A percentile compares a stretch with the other conserved stretches of the same genome.
These are phyloP conservation scores for Amanita molliuscula DNA, from an alignment of 768 basidiomycete genomes.

Conservation along the genomic window DNA sequence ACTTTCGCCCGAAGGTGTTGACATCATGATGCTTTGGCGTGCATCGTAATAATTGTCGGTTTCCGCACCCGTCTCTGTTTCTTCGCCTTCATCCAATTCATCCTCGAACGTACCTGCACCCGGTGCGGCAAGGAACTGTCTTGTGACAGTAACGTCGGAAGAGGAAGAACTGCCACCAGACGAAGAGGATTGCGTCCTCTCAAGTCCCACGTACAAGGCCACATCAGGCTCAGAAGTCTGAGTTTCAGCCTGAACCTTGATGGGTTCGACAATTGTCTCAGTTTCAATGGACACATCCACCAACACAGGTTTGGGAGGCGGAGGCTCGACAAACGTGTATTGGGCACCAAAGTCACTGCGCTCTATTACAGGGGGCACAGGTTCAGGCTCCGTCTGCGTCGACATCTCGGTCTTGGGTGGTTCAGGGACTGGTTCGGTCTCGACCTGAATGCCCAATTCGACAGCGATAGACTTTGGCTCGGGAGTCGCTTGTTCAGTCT, in stretches of 20 bases:
- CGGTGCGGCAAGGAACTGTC: conserved; percentile 22
- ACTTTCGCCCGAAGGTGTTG: conserved; percentile 50
- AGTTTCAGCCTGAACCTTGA: conserved; percentile 19
- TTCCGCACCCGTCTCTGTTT: conserved; percentile 51
- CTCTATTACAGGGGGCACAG: conserved; percentile 21
- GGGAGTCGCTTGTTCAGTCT: conserved; percentile 38
- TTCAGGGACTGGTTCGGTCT: conserved; percentile 17
- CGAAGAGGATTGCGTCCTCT: conserved; percentile 23
- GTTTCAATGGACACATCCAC: conserved; percentile 26
- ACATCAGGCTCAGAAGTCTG: conserved; percentile 22
- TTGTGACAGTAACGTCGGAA: conserved; percentile 32
- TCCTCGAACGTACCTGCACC: conserved; percentile 14
- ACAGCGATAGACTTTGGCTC: conserved; percentile 11
- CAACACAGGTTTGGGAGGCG: conserved; percentile 18
- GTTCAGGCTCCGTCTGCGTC: conserved; percentile 34
- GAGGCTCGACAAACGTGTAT: conserved; percentile 24
- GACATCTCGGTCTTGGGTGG: conserved; percentile 23
- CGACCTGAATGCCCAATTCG: conserved; percentile 33
- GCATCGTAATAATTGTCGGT: conserved; percentile 78
- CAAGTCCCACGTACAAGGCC: conserved; percentile 15
- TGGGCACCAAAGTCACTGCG: conserved; percentile 43
- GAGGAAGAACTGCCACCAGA: conserved; percentile 18
- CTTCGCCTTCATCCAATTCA: conserved; percentile 19
- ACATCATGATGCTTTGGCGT: conserved; percentile 53
- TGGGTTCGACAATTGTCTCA: conserved; percentile 19